A percentile compares a stretch with the other conserved stretches of the same genome.
phyloP scores from a whole-genome alignment of 371 early-diverging fungal species.

The Syncephalastrum sp. region DNA sequence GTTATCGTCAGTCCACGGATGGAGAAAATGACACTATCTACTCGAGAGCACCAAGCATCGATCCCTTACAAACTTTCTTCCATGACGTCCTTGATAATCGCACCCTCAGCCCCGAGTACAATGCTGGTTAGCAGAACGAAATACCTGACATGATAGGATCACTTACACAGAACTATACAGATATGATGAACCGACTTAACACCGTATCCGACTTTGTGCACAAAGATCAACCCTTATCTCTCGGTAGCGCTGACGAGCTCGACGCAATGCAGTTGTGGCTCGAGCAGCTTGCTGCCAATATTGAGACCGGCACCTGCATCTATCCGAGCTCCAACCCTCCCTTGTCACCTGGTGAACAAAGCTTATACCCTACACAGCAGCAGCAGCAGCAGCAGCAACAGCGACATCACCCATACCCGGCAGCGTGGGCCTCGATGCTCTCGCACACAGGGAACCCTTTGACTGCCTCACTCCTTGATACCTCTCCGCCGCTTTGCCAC shows the following conservation, averaged over 20 bases:
- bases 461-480: slow-evolving; percentile 1
- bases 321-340: slow-evolving; percentile 15
- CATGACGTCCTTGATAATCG: slow-evolving; percentile 44
- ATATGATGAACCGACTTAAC: slow-evolving; percentile 20
- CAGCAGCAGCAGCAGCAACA: background rate
- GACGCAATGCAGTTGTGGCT: slow-evolving; percentile 49
- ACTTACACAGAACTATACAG: slow-evolving; percentile 40
- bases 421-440: slow-evolving; percentile 9
- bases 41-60: background rate
- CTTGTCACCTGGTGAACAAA: background rate
- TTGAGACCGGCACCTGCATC: slow-evolving; percentile 29
- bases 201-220: slow-evolving; percentile 6
- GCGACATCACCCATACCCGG: slow-evolving; percentile 9
- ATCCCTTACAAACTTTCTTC: slow-evolving; percentile 43
- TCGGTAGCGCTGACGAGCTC: slow-evolving; percentile 37
- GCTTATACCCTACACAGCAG: background rate
- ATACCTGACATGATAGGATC: slow-evolving; percentile 44
- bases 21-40: slow-evolving; percentile 7
- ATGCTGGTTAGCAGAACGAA: slow-evolving; percentile 41
- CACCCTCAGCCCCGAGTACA: slow-evolving; percentile 39
- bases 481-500: background rate
- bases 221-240: slow-evolving; percentile 12
- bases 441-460: slow-evolving; percentile 8
- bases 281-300: slow-evolving; percentile 46
- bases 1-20: slow-evolving; percentile 7